phyloP scores from a whole-genome alignment of 2,329 filamentous ascomycete species.

The Penicillium frequentans region DNA sequence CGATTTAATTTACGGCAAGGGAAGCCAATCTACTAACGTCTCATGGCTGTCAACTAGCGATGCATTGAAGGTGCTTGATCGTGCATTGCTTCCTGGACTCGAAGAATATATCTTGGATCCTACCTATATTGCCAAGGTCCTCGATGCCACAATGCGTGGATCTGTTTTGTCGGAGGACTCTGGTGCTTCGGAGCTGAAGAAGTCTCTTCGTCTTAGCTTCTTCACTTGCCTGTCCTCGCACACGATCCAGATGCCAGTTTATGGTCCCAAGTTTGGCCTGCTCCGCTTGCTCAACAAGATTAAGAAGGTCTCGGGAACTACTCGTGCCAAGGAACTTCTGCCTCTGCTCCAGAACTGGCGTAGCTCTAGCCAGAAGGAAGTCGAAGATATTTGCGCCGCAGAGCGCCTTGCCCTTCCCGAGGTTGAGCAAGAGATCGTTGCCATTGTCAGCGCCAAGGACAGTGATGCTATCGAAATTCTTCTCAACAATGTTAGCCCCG shows the following conservation, averaged over 20 bases:
- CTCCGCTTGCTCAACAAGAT: slow-evolving; percentile 71
- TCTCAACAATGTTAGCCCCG: slow-evolving; percentile 49
- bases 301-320: slow-evolving; percentile 69
- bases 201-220: slow-evolving; percentile 64
- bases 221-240: slow-evolving; percentile 75
- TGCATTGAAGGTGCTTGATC: slow-evolving; percentile 61
- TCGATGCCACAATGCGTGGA: slow-evolving; percentile 63
- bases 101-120: slow-evolving; percentile 86
- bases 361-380: slow-evolving; percentile 53
- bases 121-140: slow-evolving; percentile 64
- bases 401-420: slow-evolving; percentile 51
- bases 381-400: slow-evolving; percentile 49
- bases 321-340: slow-evolving; percentile 73
- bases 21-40: slow-evolving; percentile 48
- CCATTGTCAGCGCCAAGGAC: slow-evolving; percentile 56
- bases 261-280: slow-evolving; percentile 68
- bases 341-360: slow-evolving; percentile 72
- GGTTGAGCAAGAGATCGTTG: slow-evolving; percentile 55
- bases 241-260: slow-evolving; percentile 65
- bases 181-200: slow-evolving; percentile 57
- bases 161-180: slow-evolving; percentile 28
- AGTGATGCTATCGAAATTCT: slow-evolving; percentile 58
- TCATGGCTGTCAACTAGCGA: slow-evolving; percentile 61
- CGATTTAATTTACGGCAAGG: slow-evolving; percentile 64
- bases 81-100: slow-evolving; percentile 69